Conservation (phyloP, 176 grass and related monocot species). For the Elymus sibiricus region DNA sequence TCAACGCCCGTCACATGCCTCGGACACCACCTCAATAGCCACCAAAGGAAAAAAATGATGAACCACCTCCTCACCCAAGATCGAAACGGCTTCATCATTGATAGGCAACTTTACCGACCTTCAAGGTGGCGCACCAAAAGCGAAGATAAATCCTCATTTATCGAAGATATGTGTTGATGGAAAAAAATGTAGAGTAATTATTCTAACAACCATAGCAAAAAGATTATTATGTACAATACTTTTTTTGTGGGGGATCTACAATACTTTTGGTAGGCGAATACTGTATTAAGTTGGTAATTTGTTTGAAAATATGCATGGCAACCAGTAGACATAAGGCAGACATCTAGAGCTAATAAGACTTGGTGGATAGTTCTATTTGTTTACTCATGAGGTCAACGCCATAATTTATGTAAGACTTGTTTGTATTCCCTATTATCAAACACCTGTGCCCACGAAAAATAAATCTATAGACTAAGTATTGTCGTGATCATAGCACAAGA, state of each 20-base stretch:
- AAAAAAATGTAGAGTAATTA: neutral
- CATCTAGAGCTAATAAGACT: neutral
- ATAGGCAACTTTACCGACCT: no score
- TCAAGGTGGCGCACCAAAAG: no score
- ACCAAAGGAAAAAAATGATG: no score
- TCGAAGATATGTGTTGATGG: neutral
- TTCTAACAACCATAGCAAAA: neutral
- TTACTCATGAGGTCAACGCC: neutral
- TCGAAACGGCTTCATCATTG: no score
- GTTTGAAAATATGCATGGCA: no score
- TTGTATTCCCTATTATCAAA: neutral
- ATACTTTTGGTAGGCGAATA: neutral
- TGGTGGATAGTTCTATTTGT: neutral
- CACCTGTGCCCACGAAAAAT: neutral
- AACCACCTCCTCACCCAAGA: no score
- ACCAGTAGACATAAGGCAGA: neutral
- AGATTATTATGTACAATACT: neutral
- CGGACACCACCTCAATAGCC: no score
- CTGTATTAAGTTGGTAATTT: neutral
- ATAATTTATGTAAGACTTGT: neutral
- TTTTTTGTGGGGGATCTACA: no score
- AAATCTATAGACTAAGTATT: neutral
- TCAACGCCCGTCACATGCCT: no score
- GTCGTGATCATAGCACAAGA: neutral
- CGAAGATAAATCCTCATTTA: neutral